Evolutionary conservation across 257 asterid genomes (phyloP).

Genomic region (Fraxinus excelsior): DNA sequence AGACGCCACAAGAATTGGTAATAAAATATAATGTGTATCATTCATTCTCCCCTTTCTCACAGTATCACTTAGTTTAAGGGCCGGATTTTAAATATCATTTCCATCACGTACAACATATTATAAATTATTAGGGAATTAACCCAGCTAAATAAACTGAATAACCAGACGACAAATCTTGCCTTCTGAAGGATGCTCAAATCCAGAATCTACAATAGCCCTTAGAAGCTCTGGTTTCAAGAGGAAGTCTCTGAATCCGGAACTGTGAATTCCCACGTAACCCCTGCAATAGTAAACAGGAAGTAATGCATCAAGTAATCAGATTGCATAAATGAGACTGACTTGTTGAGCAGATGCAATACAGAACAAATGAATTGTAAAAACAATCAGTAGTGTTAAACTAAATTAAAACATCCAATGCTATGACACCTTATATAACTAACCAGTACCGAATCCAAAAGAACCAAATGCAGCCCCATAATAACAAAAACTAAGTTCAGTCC

Average conservation of each 20-base stretch:
- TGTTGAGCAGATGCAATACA: background rate
- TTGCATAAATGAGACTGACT: background rate
- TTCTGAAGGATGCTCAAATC: constrained; percentile 68
- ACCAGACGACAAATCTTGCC: constrained; percentile 35
- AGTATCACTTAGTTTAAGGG: background rate
- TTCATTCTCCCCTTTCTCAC: background rate
- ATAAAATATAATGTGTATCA: background rate
- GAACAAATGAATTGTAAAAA: no score
- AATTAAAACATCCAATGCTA: background rate
- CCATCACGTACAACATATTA: background rate
- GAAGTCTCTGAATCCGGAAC: constrained; percentile 68
- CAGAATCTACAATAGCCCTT: constrained; percentile 58
- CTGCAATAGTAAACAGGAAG: constrained; percentile 21
- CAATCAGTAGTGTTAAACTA: background rate
- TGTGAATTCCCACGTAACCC: constrained; percentile 65
- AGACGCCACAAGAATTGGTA: background rate
- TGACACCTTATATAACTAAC: background rate
- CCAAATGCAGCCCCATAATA: background rate
- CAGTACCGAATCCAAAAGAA: background rate
- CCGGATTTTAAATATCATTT: background rate
- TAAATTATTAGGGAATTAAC: background rate
- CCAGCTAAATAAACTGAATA: background rate
- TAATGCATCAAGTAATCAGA: background rate
- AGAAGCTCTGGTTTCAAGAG: constrained; percentile 62
- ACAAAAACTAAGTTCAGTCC: background rate